Percentiles rank a stretch among this genome's conserved stretches.
Evolutionary conservation across 805 yeast genomes (phyloP).

Genomic region (Teunomyces stri): DNA sequence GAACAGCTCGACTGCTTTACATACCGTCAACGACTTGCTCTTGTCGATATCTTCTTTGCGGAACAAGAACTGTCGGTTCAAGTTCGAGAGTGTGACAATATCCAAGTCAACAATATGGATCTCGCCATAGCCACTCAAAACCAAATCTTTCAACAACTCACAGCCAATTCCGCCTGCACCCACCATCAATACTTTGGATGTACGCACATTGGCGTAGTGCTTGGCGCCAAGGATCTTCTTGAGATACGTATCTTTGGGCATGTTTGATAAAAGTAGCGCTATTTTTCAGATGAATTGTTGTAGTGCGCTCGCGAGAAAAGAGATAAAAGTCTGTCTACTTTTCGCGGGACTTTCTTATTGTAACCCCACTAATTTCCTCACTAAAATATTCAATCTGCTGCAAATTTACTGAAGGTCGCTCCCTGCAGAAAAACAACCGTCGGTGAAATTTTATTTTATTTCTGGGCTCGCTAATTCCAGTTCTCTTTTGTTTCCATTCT

Average conservation of each 20-base stretch:
- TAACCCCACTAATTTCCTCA: too few relatives aligned
- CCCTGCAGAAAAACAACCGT: too few relatives aligned
- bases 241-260: slow-evolving; percentile 43
- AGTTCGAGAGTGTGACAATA: slow-evolving; percentile 87
- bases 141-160: slow-evolving; percentile 78
- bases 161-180: slow-evolving; percentile 99
- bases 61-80: slow-evolving; percentile 91
- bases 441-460: too few relatives aligned
- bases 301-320: too few relatives aligned
- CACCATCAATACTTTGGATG: slow-evolving; percentile 67
- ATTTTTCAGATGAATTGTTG: too few relatives aligned
- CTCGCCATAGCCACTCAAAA: slow-evolving; percentile 78
- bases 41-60: slow-evolving; percentile 86
- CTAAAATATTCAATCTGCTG: too few relatives aligned
- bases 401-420: too few relatives aligned
- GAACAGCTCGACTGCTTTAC: slow-evolving; percentile 74
- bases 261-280: slow-evolving; percentile 5
- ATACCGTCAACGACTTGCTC: slow-evolving; percentile 83
- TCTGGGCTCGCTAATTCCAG: too few relatives aligned
- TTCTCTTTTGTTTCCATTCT: too few relatives aligned
- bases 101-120: slow-evolving; percentile 93
- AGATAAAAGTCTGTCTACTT: too few relatives aligned
- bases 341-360: too few relatives aligned
- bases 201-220: slow-evolving; percentile 24
- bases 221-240: slow-evolving; percentile 44